Conservation (phyloP, 768 basidiomycete genomes). For the Sarcomyxa edulis region DNA sequence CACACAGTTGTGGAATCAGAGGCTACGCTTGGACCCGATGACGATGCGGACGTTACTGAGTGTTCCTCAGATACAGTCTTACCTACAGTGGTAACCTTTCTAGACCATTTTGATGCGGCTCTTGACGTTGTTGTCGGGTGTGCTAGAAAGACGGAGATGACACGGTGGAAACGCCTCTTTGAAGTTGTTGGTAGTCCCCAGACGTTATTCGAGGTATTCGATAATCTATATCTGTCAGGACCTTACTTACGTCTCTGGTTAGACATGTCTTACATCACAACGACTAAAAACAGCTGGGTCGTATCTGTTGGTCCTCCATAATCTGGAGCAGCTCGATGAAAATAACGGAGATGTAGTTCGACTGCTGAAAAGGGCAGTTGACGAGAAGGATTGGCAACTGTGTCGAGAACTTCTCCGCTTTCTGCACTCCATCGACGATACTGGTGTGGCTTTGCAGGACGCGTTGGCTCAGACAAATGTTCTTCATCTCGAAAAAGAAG, state of each 20-base stretch:
- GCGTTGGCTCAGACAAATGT: slow-evolving; percentile 54
- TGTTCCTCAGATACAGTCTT: slow-evolving; percentile 39
- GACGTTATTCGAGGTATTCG: slow-evolving; percentile 82
- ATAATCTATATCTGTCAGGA: background rate
- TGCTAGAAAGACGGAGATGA: slow-evolving; percentile 93
- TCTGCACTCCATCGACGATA: slow-evolving; percentile 87
- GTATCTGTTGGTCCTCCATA: slow-evolving; percentile 91
- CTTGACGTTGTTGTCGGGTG: slow-evolving; percentile 94
- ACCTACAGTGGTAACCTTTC: slow-evolving; percentile 74
- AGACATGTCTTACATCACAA: slow-evolving; percentile 72
- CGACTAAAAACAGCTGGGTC: slow-evolving; percentile 86
- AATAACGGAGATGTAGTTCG: slow-evolving; percentile 75
- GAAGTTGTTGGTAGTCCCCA: slow-evolving; percentile 88
- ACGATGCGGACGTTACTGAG: slow-evolving; percentile 21
- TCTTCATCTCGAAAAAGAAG: slow-evolving; percentile 7
- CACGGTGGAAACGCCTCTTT: slow-evolving; percentile 86
- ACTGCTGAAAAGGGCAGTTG: slow-evolving; percentile 70
- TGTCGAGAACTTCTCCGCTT: slow-evolving; percentile 92
- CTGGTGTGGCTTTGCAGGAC: slow-evolving; percentile 61
- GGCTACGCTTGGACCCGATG: slow-evolving; percentile 29
- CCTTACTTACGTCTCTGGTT: slow-evolving; percentile 4
- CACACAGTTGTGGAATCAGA: slow-evolving; percentile 93
- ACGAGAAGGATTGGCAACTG: slow-evolving; percentile 81
- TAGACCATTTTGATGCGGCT: slow-evolving; percentile 90
- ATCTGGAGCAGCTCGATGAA: slow-evolving; percentile 85